These are phyloP conservation scores for Ascobolus immersus DNA, from an alignment of 495 filamentous ascomycete genomes.

Conservation along the genomic window DNA sequence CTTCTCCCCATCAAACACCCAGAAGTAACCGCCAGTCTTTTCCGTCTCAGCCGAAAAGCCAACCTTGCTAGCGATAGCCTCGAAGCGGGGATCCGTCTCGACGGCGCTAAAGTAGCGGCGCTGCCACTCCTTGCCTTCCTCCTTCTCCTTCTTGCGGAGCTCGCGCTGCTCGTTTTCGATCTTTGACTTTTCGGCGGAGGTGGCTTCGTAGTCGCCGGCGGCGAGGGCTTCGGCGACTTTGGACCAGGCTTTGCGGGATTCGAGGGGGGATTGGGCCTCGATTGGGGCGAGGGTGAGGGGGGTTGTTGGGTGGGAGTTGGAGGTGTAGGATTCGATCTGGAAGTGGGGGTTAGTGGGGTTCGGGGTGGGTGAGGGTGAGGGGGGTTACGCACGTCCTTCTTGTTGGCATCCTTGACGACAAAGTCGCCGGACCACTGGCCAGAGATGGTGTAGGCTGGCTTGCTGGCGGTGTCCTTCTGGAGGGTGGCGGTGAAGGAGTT, in stretches of 20 bases:
- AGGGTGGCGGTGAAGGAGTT: slow-evolving; percentile 65
- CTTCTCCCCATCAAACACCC: slow-evolving; percentile 53
- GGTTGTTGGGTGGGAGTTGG: slow-evolving; percentile 32
- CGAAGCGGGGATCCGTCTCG: slow-evolving; percentile 30
- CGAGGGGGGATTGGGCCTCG: slow-evolving; percentile 62
- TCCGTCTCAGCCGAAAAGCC: slow-evolving; percentile 43
- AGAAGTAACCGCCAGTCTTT: slow-evolving; percentile 70
- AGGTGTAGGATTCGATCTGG: slow-evolving; percentile 42
- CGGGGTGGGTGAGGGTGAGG: too few relatives aligned
- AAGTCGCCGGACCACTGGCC: slow-evolving; percentile 83
- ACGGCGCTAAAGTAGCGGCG: slow-evolving; percentile 48
- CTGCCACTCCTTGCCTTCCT: slow-evolving; percentile 56
- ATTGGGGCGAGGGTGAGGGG: slow-evolving; percentile 46
- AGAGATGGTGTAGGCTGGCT: slow-evolving; percentile 67
- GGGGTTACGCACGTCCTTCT: slow-evolving; percentile 23
- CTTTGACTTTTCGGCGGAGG: slow-evolving; percentile 51
- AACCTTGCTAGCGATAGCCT: slow-evolving; percentile 28
- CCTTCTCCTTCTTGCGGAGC: slow-evolving; percentile 53
- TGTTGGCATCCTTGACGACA: slow-evolving; percentile 46
- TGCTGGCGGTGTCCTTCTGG: slow-evolving; percentile 45
- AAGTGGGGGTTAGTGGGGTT: too few relatives aligned
- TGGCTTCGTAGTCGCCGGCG: slow-evolving; percentile 58
- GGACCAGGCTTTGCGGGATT: slow-evolving; percentile 69
- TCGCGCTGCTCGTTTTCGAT: slow-evolving; percentile 83
- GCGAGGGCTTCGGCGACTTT: slow-evolving; percentile 59